Evolutionary conservation across 176 grass and related monocot genomes (phyloP), one percentile per base, ranked within the genome.

Genomic region (Cenchrus americanus): DNA sequence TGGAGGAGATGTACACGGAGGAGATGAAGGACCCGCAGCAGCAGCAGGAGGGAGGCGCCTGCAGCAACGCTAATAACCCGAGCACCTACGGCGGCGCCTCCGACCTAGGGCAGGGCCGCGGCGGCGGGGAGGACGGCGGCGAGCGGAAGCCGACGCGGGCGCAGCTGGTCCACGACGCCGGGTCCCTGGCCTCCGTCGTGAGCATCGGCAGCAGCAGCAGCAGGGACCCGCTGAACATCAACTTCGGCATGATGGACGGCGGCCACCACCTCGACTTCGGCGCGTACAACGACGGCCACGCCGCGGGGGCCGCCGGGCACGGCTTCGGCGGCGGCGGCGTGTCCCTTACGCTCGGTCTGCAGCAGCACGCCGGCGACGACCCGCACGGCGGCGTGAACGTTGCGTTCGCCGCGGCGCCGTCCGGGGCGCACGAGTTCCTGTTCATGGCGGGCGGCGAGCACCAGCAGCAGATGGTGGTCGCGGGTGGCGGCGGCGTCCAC

Each of bases 1-100:
- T 97, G 86, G 94, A 97, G 74, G 92, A 97, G 83, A 97, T 97
- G 94, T 97, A 97, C 92, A 37, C 87, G 86, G 92, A 97, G 80
- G 95, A 97, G 80, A 92, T 86, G 73, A 97, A 97, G 82, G 86
- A 82, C 14, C 52, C 14, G 27, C 84, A 87, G 78, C 69, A 86
- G 1, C 69, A 86, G 1, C 42, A 7, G 11, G 54, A 7, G 19
- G 74, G 3, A 13, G 48, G 1, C 14, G 7, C 7, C 48, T 7
- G 61, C 44, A 52, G 24, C 0, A 62, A 44, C 75, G 17, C 55
- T 13, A 78, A 78, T 23, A 66, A 40, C 75, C 57, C 68, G 70
- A 84, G 78, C 59, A 2, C 74, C 70, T 79, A 55, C 72, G 7
- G 37, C 24, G 41, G 46, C 24, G 42, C 67, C 12, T 75, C 80